Evolutionary conservation across 2,329 filamentous ascomycete species (phyloP), one percentile per base, ranked within the genome.

Genomic region (Didymella pinodella): DNA sequence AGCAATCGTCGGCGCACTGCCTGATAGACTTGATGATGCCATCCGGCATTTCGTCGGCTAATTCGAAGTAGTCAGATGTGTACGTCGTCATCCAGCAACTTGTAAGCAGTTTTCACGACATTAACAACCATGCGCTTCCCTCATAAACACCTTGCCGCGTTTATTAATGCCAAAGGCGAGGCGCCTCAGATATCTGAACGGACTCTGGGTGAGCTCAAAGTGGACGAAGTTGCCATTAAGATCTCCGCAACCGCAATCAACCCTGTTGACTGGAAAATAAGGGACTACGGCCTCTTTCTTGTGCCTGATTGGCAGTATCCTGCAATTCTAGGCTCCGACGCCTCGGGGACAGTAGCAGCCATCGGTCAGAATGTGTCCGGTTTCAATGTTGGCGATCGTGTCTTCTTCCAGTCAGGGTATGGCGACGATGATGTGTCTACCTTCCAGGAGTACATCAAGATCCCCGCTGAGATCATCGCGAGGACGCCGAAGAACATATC

Each of bases 161-260:
- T 26, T 34, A 12, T 57, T 1, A 41, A 51, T 28, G 48, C 25
- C 48, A 41, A 51, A 36, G 54, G 54, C 43, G 41, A 51, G 34
- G 54, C 47, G 8, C 54, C 48, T 2, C 46, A 57, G 7, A 51
- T 51, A 14, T 38, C 73, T 54, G 26, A 69, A 12, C 79, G 80
- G 3, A 61, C 70, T 0, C 84, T 81, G 0, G 82, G 80, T 4
- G 78, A 77, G 7, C 80, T 82, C 41, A 80, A 81, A 0, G 78
- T 79, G 18, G 67, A 65, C 29, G 82, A 85, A 43, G 71, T 85
- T 50, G 81, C 84, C 25, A 71, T 85, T 53, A 77, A 69, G 1
- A 78, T 84, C 63, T 80, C 81, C 49, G 80, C 82, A 3, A 68
- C 83, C 5, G 82, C 81, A 14, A 68, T 84, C 36, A 85, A 85